Conservation (phyloP, 1,284 basidiomycete genomes). For the Baeospora myosura region DNA sequence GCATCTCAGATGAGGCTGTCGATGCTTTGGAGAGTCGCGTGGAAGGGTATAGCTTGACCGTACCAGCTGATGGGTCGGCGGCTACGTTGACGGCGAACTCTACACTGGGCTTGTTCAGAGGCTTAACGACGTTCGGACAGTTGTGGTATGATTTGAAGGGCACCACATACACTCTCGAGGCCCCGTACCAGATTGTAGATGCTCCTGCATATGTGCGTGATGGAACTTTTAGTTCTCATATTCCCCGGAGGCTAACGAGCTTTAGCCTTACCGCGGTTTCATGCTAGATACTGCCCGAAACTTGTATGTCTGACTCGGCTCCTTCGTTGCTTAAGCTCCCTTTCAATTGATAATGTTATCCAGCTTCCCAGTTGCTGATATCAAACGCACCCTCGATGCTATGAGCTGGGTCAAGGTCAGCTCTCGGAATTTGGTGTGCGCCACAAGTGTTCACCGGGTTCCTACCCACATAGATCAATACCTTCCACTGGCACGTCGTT, state of each 20-base stretch:
- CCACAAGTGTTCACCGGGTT: constrained; percentile 5
- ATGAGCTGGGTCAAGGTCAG: constrained; percentile 84
- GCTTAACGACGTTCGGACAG: constrained; percentile 78
- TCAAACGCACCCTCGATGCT: constrained; percentile 71
- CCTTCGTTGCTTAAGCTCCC: not conserved
- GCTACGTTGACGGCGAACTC: constrained; percentile 65
- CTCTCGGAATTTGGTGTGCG: constrained; percentile 2
- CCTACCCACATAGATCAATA: constrained; percentile 52
- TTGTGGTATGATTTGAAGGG: constrained; percentile 56
- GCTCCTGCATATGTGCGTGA: constrained; percentile 55
- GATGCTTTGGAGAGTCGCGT: constrained; percentile 44
- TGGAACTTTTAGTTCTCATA: not conserved
- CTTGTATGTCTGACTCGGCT: constrained; percentile 26
- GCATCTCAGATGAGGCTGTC: constrained; percentile 50
- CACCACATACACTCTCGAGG: constrained; percentile 48
- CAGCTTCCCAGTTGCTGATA: constrained; percentile 61
- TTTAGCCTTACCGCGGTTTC: constrained; percentile 70
- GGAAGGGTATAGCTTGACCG: constrained; percentile 60
- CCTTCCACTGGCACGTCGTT: constrained; percentile 79
- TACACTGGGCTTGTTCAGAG: constrained; percentile 73
- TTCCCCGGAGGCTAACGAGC: constrained; percentile 5
- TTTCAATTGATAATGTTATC: not conserved
- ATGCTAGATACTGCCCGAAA: constrained; percentile 67
- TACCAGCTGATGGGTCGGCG: constrained; percentile 52
- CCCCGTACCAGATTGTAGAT: constrained; percentile 56